These are phyloP conservation scores for Porodaedalea pini DNA, from an alignment of 1,284 basidiomycete genomes.

Conservation along the genomic window DNA sequence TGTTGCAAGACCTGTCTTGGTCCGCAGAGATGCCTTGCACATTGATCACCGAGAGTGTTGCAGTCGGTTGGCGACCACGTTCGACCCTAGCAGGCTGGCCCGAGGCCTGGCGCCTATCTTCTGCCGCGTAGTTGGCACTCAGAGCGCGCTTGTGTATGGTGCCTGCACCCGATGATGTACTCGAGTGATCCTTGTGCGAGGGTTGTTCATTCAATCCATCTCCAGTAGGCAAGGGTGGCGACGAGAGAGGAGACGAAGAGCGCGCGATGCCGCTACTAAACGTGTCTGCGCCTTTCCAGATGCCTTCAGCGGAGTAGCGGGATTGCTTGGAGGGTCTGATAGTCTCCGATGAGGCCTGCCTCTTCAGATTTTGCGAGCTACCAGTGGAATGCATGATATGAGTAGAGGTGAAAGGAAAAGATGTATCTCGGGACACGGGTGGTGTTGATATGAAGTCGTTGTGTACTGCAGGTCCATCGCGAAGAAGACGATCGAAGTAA, in stretches of 20 bases:
- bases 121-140: background rate
- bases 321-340: background rate
- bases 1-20: background rate
- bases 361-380: background rate
- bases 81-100: background rate
- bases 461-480: too few species aligned
- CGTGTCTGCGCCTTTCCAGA: background rate
- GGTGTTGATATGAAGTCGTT: too few species aligned
- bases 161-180: too few species aligned
- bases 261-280: background rate
- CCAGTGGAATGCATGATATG: too few species aligned
- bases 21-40: background rate
- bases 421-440: too few species aligned
- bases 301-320: conserved; percentile 3
- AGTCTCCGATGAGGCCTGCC: background rate
- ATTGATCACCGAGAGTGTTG: background rate
- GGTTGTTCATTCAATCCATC: too few species aligned
- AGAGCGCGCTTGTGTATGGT: too few species aligned
- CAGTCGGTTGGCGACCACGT: background rate
- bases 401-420: too few species aligned
- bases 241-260: background rate
- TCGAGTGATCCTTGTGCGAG: too few species aligned
- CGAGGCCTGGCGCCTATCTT: background rate
- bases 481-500: too few species aligned
- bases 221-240: too few species aligned